Conservation (phyloP, 1,139 yeast species). For the Pichia sp. region DNA sequence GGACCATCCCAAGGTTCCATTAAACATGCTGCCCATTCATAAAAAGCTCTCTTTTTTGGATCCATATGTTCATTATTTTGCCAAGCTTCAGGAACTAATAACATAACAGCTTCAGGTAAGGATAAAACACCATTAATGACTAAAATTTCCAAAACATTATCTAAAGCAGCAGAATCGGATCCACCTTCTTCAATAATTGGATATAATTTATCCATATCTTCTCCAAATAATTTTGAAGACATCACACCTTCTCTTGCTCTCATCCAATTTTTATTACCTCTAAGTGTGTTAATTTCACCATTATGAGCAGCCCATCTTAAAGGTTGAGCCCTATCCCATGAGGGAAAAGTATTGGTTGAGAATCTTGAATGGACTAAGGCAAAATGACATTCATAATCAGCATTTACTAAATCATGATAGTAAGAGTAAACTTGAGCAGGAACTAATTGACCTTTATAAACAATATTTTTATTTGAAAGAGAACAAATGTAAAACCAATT, state of each 20-base stretch:
- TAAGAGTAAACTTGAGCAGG: constrained; percentile 94
- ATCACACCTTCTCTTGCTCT: constrained; percentile 97
- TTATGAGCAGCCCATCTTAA: constrained; percentile 96
- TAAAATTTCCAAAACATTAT: constrained; percentile 86
- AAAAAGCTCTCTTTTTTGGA: constrained; percentile 86
- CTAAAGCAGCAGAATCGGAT: constrained; percentile 98
- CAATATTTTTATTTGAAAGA: constrained; percentile 79
- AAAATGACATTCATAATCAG: constrained; percentile 91
- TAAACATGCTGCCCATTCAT: constrained; percentile 98
- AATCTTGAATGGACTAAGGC: constrained; percentile 96
- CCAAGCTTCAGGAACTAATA: constrained; percentile 98
- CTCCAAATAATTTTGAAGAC: constrained; percentile 83
- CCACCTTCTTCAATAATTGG: constrained; percentile 99
- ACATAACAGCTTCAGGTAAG: constrained; percentile 95
- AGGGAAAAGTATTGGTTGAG: constrained; percentile 96
- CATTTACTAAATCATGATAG: constrained; percentile 87
- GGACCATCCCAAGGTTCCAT: constrained; percentile 99
- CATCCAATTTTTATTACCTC: constrained; percentile 99
- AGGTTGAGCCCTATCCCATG: constrained; percentile 99
- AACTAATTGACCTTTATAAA: constrained; percentile 95
- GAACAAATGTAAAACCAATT: constrained; percentile 98
- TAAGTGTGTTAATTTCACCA: constrained; percentile 94
- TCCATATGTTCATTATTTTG: constrained; percentile 83
- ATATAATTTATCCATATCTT: constrained; percentile 80
- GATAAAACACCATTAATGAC: constrained; percentile 89